Evolutionary conservation across 495 filamentous ascomycete genomes (phyloP).

Genomic region (Rusavskia elegans): DNA sequence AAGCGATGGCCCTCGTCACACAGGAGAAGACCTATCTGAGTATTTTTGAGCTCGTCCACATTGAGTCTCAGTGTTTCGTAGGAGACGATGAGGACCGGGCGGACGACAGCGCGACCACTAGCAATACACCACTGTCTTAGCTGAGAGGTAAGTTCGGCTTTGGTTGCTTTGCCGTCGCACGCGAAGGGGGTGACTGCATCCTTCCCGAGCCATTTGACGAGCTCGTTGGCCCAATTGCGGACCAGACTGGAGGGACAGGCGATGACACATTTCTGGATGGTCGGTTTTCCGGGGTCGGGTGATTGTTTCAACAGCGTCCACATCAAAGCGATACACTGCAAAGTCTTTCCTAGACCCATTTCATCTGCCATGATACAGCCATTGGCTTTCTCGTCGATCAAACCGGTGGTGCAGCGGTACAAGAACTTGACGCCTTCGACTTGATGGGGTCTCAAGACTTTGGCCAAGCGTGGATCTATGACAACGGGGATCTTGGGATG

Average conservation of each 20-base stretch:
- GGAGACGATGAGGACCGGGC: constrained; percentile 97
- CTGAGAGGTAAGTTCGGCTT: constrained; percentile 78
- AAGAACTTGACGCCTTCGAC: constrained; percentile 98
- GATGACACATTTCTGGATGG: constrained; percentile 95
- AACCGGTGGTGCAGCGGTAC: constrained; percentile 80
- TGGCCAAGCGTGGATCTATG: constrained; percentile 82
- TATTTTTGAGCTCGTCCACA: constrained; percentile 70
- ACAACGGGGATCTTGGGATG: constrained; percentile 89
- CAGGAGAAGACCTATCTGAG: constrained; percentile 83
- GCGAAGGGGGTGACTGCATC: constrained; percentile 90
- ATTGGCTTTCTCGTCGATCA: constrained; percentile 87
- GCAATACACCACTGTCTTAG: constrained; percentile 90
- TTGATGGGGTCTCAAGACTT: constrained; percentile 91
- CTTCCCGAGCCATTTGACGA: constrained; percentile 86
- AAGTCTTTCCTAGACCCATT: constrained; percentile 94
- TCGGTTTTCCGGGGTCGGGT: constrained; percentile 79
- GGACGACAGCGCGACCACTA: constrained; percentile 71
- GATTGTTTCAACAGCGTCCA: constrained; percentile 97
- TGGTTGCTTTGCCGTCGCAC: constrained; percentile 89
- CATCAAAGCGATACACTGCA: constrained; percentile 69
- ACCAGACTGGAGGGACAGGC: constrained; percentile 97
- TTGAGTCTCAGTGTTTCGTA: constrained; percentile 93
- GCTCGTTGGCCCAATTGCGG: constrained; percentile 94
- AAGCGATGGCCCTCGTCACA: constrained; percentile 98
- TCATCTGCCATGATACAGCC: constrained; percentile 99